Base-by-base conservation (phyloP, 371 early-diverging fungal species). In the Saksenaea oblongispora region DNA sequence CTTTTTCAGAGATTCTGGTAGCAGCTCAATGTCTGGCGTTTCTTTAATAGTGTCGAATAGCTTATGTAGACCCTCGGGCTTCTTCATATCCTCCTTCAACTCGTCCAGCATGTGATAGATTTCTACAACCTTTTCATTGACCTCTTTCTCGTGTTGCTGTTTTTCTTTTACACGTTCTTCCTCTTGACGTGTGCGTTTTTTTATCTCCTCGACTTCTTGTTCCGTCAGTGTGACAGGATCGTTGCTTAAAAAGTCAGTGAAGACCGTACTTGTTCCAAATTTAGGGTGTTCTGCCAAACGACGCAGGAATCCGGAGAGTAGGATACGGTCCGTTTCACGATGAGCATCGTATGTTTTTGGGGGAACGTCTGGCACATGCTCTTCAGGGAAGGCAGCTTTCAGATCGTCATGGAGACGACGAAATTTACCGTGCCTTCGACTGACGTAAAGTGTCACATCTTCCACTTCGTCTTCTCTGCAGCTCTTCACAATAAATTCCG, bases 311-410 rank as follows among this genome's bases (percentile, higher is more conserved):
- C 81, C 73, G 11, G 85, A 75, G 17, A 86, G 71, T 39, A 74
- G 66, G 59, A 86, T 56, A 0, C 89, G 80, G 66, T 88, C 86
- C 63, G 79, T 81, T 63, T 88, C 88, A 1, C 84, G 75, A 22
- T 71, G 67, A 3, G 73, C 31, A 60, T 70, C 60, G 37, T 55
- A 60, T 17, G 74, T 64, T 31, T 76, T 73, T 1, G 61, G 41
- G 10, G 82, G 79, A 0, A 70, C 70, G 18, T 60, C 59, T 1
- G 82, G 82, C 34, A 81, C 53, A 3, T 69, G 67, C 18, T 62
- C 54, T 11, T 65, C 70, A 13, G 82, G 78, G 35, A 65, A 80
- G 1, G 61, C 58, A 11, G 47, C 27, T 53, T 69, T 71, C 14
- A 81, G 61, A 10, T 74, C 69, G 7, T 76, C 75, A 13, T 71